phyloP scores from a whole-genome alignment of 129 eudicot genomes.

The Lactuca saligna region DNA sequence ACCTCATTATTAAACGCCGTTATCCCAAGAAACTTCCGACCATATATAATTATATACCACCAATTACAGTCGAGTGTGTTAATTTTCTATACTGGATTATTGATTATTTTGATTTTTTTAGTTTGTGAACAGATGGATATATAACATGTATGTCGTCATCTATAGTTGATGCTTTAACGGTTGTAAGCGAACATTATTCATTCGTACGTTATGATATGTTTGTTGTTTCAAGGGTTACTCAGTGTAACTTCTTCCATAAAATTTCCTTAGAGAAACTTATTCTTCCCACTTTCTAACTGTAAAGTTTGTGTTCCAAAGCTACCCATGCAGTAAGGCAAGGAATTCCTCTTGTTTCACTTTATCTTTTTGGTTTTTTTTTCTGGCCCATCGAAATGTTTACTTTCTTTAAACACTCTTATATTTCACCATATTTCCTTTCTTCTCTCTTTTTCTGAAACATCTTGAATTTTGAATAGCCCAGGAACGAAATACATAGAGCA shows the following conservation, averaged over 20 bases:
- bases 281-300: slow-evolving; percentile 22
- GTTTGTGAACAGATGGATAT: background rate
- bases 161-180: too few species aligned
- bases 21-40: background rate
- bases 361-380: background rate
- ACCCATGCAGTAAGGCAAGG: slow-evolving; percentile 14
- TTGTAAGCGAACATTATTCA: too few species aligned
- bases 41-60: background rate
- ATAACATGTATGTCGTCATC: too few species aligned
- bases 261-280: background rate
- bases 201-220: too few species aligned
- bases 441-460: background rate
- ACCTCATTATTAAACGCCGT: slow-evolving; percentile 15
- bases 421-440: background rate
- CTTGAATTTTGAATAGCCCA: background rate
- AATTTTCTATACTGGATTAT: too few species aligned
- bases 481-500: background rate
- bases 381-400: background rate
- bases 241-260: background rate
- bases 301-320: slow-evolving; percentile 19
- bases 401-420: background rate
- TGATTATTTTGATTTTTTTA: too few species aligned
- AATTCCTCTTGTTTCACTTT: slow-evolving; percentile 5
- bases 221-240: too few species aligned
- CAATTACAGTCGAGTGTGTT: background rate